Percentiles rank a stretch among this genome's conserved stretches.
Conservation (phyloP, 1,284 basidiomycete species). For the Cutaneotrichosporon sp. region DNA sequence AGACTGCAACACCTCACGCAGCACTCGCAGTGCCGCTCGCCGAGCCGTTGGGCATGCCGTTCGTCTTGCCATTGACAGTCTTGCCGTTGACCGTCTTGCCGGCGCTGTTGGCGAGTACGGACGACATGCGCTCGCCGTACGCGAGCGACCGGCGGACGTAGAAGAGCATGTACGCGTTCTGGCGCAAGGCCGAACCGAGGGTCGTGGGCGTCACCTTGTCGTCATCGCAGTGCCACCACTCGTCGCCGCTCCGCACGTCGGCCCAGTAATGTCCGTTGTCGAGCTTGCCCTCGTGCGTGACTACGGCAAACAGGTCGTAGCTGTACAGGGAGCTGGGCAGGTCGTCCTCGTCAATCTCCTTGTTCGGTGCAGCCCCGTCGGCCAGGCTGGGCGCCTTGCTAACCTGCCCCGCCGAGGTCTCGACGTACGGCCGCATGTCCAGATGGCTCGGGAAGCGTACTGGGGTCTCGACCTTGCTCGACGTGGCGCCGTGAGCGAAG, state of each 20-base stretch:
- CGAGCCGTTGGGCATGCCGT: conserved; percentile 12
- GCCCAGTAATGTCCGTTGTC: conserved; percentile 85
- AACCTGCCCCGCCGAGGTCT: conserved; percentile 23
- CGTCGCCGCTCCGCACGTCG: conserved; percentile 41
- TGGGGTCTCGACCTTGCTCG: conserved; percentile 81
- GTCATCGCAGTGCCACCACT: conserved; percentile 96
- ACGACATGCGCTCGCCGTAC: conserved; percentile 55
- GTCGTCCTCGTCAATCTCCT: conserved; percentile 10
- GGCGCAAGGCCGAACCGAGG: conserved; percentile 66
- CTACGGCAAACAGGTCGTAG: conserved; percentile 90
- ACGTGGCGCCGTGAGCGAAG: conserved; percentile 81
- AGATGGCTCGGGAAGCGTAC: conserved; percentile 80
- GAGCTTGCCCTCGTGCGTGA: conserved; percentile 92
- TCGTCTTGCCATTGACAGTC: conserved; percentile 3
- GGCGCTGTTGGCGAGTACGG: conserved; percentile 20
- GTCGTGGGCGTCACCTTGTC: conserved; percentile 78
- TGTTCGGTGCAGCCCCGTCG: conserved; percentile 1
- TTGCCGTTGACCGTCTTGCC: conserved; percentile 19
- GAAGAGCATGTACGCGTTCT: conserved; percentile 86
- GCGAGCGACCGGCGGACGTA: conserved; percentile 84
- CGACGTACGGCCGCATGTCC: conserved; percentile 85
- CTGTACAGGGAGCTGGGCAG: conserved; percentile 71
- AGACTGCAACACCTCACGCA: not conserved
- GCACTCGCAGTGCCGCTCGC: not conserved
- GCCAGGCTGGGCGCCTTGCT: conserved; percentile 17